Percentiles rank a stretch among this genome's conserved stretches.
These are phyloP conservation scores for Cordyceps cicadae DNA, from an alignment of 2,329 filamentous ascomycete genomes.

Conservation along the genomic window DNA sequence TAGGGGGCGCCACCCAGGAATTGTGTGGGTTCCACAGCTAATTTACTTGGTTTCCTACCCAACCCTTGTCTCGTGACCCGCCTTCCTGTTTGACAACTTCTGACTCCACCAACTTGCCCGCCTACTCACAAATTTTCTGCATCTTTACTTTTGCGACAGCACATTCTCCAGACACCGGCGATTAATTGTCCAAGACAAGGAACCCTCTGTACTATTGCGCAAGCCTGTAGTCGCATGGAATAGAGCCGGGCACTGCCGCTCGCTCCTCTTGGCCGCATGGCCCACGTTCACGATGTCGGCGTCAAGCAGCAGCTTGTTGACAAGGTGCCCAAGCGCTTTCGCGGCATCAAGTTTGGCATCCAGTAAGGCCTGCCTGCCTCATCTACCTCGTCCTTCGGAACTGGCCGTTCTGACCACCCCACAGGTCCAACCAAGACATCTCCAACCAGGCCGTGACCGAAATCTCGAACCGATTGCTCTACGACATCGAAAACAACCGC, in stretches of 20 bases:
- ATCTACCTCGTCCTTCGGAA: neutral
- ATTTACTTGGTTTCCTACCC: no score
- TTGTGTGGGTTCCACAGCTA: no score
- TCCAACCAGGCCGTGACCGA: constrained; percentile 92
- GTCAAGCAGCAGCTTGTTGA: constrained; percentile 86
- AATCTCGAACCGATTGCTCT: constrained; percentile 87
- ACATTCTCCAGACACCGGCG: neutral
- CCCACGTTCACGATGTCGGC: constrained; percentile 28
- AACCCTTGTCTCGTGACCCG: no score
- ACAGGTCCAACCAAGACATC: constrained; percentile 82
- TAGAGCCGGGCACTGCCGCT: constrained; percentile 7
- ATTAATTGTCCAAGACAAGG: neutral
- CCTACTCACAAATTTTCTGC: constrained; percentile 9
- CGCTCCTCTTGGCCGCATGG: constrained; percentile 11
- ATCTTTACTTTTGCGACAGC: constrained; percentile 4
- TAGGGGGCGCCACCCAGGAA: no score
- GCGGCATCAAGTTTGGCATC: constrained; percentile 88
- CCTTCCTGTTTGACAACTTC: no score
- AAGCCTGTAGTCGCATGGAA: neutral
- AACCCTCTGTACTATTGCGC: neutral
- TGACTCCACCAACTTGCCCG: constrained; percentile 7
- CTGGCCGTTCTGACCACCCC: neutral
- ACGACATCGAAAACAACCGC: constrained; percentile 76
- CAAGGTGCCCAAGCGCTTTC: constrained; percentile 82
- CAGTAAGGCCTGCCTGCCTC: constrained; percentile 34